Conservation (phyloP, 345 rosid species). For the Eucalyptus caleyi region DNA sequence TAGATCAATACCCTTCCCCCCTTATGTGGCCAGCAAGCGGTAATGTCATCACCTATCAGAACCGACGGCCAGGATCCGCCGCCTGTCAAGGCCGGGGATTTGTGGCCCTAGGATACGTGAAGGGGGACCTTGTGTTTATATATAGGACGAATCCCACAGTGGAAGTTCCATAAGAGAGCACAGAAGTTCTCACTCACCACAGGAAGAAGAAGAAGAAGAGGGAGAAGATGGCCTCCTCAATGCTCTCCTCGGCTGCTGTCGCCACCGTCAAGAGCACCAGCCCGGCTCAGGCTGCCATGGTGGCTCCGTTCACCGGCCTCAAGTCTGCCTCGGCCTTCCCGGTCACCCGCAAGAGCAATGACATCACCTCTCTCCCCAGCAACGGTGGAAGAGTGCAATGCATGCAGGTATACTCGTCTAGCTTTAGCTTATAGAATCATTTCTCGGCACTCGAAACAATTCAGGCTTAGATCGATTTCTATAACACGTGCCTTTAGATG, state of each 20-base stretch:
- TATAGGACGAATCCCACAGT: not conserved
- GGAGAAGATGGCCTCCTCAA: slow-evolving; percentile 7
- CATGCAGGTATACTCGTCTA: not conserved
- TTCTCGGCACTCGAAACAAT: not conserved
- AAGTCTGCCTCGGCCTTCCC: slow-evolving; percentile 16
- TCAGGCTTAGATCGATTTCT: not conserved
- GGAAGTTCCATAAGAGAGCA: not conserved
- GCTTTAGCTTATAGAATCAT: not conserved
- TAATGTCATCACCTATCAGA: not conserved
- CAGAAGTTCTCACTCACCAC: not conserved
- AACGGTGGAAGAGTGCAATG: slow-evolving; percentile 23
- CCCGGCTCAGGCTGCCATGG: slow-evolving; percentile 14
- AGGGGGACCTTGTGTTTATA: not conserved
- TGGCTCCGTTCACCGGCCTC: slow-evolving; percentile 28
- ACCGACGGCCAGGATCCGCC: not conserved
- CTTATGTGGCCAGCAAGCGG: not conserved
- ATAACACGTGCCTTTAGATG: not conserved
- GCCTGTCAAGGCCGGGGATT: not conserved
- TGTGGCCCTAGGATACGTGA: not conserved
- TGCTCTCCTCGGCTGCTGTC: slow-evolving; percentile 15
- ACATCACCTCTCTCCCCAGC: slow-evolving; percentile 19
- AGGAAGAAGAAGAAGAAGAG: not conserved
- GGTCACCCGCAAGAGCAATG: slow-evolving; percentile 3
- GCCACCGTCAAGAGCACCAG: not conserved
- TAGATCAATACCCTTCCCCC: not conserved